Evolutionary conservation across 371 early-diverging fungal species (phyloP).

Genomic region (Mucor irregularis): DNA sequence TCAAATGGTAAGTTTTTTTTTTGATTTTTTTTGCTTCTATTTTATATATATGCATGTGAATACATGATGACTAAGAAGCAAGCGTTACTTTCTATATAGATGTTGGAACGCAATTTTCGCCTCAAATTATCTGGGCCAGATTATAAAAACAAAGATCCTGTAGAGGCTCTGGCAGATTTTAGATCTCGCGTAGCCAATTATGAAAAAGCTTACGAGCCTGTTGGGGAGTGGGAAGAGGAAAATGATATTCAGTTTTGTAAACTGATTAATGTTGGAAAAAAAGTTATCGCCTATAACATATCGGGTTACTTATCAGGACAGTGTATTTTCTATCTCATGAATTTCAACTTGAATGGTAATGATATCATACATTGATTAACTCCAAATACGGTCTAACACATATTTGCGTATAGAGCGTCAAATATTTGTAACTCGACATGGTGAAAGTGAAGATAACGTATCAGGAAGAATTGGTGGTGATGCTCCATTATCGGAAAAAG

Average conservation of each 20-base stretch:
- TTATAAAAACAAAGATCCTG: constrained; percentile 72
- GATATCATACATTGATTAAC: neutral
- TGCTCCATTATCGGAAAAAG: constrained; percentile 64
- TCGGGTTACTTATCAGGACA: constrained; percentile 81
- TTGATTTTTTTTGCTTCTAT: neutral
- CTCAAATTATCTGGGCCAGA: constrained; percentile 87
- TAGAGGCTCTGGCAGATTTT: constrained; percentile 77
- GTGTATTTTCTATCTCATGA: constrained; percentile 88
- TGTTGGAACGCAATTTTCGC: constrained; percentile 75
- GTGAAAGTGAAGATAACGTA: constrained; percentile 69
- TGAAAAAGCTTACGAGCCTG: constrained; percentile 81
- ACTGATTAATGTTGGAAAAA: constrained; percentile 82
- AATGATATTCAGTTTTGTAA: constrained; percentile 79
- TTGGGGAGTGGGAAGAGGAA: constrained; percentile 78
- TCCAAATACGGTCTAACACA: neutral
- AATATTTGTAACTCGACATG: constrained; percentile 84
- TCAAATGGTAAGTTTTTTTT: constrained; percentile 25
- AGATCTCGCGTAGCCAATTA: constrained; percentile 75
- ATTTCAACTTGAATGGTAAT: constrained; percentile 61
- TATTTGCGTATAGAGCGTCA: constrained; percentile 51
- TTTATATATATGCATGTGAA: neutral
- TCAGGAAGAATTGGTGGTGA: constrained; percentile 72
- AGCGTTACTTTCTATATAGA: no score
- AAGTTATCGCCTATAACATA: constrained; percentile 80
- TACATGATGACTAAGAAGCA: neutral